These are phyloP conservation scores for Kingdonia uniflora DNA, from an alignment of 164 flowering plant genomes.

Conservation along the genomic window DNA sequence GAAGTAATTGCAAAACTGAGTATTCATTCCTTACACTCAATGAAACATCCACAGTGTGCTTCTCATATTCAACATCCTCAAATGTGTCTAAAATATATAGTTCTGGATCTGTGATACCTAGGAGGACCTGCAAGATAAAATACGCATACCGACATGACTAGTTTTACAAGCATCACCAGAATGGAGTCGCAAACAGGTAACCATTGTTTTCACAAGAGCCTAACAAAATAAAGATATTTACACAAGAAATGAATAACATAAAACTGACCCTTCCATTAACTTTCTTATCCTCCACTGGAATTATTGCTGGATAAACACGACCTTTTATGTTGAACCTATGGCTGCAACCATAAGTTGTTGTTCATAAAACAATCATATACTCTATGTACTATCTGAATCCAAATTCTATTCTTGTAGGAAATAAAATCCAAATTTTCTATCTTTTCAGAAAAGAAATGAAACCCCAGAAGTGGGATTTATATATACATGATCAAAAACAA, in stretches of 20 bases:
- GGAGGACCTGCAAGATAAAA: conserved; percentile 71
- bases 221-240: no score
- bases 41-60: conserved; percentile 41
- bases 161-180: no score
- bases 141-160: no score
- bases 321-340: conserved; percentile 87
- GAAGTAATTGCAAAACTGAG: not conserved
- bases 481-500: no score
- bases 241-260: not conserved
- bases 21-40: conserved; percentile 31
- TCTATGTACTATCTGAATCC: no score
- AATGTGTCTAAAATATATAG: conserved; percentile 54
- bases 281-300: conserved; percentile 51
- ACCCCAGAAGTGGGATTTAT: no score
- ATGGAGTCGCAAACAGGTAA: no score
- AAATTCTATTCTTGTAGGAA: no score
- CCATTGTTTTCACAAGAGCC: no score
- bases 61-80: conserved; percentile 81
- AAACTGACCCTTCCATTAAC: conserved; percentile 59
- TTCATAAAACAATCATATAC: no score
- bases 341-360: conserved; percentile 25
- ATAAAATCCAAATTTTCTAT: no score
- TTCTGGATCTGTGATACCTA: conserved; percentile 59
- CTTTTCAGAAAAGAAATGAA: no score
- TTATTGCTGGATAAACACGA: conserved; percentile 88